Evolutionary conservation across 441 rosid genomes (phyloP), one percentile per base, ranked within the genome.

Genomic region (Euphorbia corollata): DNA sequence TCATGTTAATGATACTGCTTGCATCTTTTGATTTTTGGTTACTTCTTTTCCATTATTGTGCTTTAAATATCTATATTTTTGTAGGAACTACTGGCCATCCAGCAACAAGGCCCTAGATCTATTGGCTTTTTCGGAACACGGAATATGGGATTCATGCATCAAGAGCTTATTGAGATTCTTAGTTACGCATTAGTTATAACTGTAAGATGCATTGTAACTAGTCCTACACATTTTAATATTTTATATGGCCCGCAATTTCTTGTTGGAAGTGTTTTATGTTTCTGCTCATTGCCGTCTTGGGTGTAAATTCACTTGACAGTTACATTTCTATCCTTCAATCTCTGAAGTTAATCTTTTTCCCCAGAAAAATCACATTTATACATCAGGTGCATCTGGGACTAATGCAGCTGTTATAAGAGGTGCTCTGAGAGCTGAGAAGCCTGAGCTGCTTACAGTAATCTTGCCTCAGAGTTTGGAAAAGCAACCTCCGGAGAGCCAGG

Each of bases 391-490:
- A 71, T 91, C 97, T 3, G 97, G 97, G 67, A 93, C 98, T 65
- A 93, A 93, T 74, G 97, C 98, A 38, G 99, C 97, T 20, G 99
- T 93, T 68, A 93, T 93, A 67, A 85, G 99, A 83, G 99, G 99
- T 76, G 97, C 99, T 62, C 68, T 91, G 72, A 86, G 99, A 79
- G 99, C 97, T 22, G 99, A 91, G 80, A 87, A 82, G 73, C 99
- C 96, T 5, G 96, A 90, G 76, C 85, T 88, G 64, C 90, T 93
- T 65, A 90, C 98, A 1, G 97, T 90, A 16, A 93, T 90, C 51
- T 83, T 90, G 77, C 97, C 98, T 13, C 98, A 93, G 63, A 90
- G 96, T 73, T 80, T 93, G 78, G 79, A 86, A 75, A 93, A 89
- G 74, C 98, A 93, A 73, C 90, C 98, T 20, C 96, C 97, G 0